Evolutionary conservation across 2,329 filamentous ascomycete species (phyloP), one percentile per base, ranked within the genome.

Genomic region (Hypocrella siamensis): DNA sequence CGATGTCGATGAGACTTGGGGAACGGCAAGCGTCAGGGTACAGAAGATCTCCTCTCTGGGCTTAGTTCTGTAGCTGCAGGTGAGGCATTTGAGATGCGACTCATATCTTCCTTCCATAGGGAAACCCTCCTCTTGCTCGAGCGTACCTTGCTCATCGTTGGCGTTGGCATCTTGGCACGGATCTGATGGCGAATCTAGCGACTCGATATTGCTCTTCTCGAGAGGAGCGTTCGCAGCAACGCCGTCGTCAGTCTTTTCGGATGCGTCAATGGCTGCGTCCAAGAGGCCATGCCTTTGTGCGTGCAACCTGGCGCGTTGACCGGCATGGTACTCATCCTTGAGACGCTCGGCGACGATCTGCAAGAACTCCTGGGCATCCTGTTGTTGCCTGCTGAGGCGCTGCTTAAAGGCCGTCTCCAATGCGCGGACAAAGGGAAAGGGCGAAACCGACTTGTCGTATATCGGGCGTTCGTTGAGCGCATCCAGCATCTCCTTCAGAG

Each of bases 301-400:
- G 35, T 70, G 63, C 28, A 58, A 60, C 39, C 86, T 67, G 10
- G 83, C 85, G 47, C 79, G 71, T 45, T 71, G 68, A 2, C 84
- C 85, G 4, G 85, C 85, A 49, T 92, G 77, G 46, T 94, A 93
- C 55, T 98, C 90, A 48, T 98, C 90, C 46, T 83, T 85, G 34
- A 98, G 62, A 32, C 88, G 70, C 58, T 98, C 88, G 3, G 84
- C 80, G 10, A 98, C 79, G 31, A 96, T 78, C 57, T 98, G 90
- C 34, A 98, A 58, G 40, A 98, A 94, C 53, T 98, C 90, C 49
- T 98, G 90, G 9, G 90, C 90, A 59, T 98, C 90, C 55, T 98
- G 90, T 56, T 98, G 90, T 49, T 90, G 84, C 33, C 88, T 70
- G 49, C 82, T 94, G 44, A 98, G 93, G 44, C 82, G 75, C 46